Conservation (phyloP, 1,284 basidiomycete genomes). For the Trametes hirsuta region DNA sequence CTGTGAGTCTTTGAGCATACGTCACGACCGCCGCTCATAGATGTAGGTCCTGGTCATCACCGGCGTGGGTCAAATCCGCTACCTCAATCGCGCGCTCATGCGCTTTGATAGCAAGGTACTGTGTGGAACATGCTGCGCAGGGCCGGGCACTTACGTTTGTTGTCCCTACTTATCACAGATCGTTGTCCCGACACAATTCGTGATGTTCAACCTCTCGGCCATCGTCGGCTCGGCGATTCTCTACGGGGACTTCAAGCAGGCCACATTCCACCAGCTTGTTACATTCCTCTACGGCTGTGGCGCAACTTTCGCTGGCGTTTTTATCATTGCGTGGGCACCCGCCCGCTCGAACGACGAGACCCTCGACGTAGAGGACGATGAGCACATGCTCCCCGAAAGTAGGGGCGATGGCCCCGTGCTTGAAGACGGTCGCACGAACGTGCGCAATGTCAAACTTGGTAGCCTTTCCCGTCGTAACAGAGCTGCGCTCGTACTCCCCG, state of each 20-base stretch:
- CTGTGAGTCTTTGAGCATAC: conserved; percentile 43
- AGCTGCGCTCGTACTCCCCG: conserved; percentile 49
- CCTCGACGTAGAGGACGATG: conserved; percentile 26
- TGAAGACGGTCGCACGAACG: conserved; percentile 31
- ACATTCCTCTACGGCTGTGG: conserved; percentile 87
- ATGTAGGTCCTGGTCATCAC: conserved; percentile 74
- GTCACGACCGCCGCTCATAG: not conserved
- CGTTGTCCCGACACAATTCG: conserved; percentile 95
- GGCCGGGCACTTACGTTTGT: not conserved
- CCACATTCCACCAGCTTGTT: conserved; percentile 80
- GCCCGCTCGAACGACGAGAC: conserved; percentile 29
- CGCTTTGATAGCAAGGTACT: conserved; percentile 83
- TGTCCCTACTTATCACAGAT: conserved; percentile 47
- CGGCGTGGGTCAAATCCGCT: conserved; percentile 89
- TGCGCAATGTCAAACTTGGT: conserved; percentile 27
- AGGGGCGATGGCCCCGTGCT: conserved; percentile 21
- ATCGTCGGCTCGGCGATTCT: conserved; percentile 93
- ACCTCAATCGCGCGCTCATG: conserved; percentile 89
- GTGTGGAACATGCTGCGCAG: conserved; percentile 7
- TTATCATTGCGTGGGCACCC: conserved; percentile 72
- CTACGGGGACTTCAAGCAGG: conserved; percentile 89
- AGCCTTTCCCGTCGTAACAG: conserved; percentile 42
- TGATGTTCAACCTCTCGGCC: conserved; percentile 85
- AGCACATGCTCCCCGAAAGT: conserved; percentile 16
- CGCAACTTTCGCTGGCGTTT: conserved; percentile 86